These are phyloP conservation scores for Cucurbita moschata DNA, from an alignment of 306 rosid species.

Conservation along the genomic window DNA sequence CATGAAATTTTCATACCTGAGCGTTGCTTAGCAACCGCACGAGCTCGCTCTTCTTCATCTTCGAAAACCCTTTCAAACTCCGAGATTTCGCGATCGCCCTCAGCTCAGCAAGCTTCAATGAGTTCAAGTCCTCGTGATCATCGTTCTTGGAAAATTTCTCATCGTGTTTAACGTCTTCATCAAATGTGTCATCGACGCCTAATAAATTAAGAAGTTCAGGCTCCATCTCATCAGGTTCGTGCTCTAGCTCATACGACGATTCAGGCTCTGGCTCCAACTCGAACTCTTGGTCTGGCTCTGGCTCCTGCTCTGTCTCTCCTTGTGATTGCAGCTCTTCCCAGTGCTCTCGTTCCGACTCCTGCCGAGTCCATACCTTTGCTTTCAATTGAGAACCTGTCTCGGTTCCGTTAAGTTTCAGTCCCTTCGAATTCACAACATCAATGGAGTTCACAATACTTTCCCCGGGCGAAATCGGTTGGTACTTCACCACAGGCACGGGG, in stretches of 20 bases:
- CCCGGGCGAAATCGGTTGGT: constrained; percentile 35
- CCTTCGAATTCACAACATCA: constrained; percentile 20
- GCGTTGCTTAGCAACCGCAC: constrained; percentile 40
- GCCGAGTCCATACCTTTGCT: background rate
- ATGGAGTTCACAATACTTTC: constrained; percentile 15
- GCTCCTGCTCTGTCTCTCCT: background rate
- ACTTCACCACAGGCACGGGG: constrained; percentile 60
- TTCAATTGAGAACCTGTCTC: constrained; percentile 22
- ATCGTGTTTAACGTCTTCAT: constrained; percentile 20
- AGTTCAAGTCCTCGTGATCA: constrained; percentile 47
- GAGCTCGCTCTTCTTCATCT: constrained; percentile 76
- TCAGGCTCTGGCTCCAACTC: constrained; percentile 17
- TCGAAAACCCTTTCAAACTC: constrained; percentile 71
- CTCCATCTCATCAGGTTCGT: constrained; percentile 19
- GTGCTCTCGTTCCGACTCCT: background rate
- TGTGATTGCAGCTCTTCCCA: constrained; percentile 5
- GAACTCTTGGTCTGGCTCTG: constrained; percentile 2
- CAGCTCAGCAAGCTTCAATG: constrained; percentile 57
- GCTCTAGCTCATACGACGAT: constrained; percentile 15
- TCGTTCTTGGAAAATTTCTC: constrained; percentile 14
- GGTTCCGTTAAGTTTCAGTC: constrained; percentile 18
- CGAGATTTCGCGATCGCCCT: constrained; percentile 76
- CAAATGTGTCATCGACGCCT: constrained; percentile 28
- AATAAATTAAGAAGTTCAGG: constrained; percentile 25
- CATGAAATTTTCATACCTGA: constrained; percentile 6